These are phyloP conservation scores for Cyberlindnera misumaiensis DNA, from an alignment of 805 yeast species.

Conservation along the genomic window DNA sequence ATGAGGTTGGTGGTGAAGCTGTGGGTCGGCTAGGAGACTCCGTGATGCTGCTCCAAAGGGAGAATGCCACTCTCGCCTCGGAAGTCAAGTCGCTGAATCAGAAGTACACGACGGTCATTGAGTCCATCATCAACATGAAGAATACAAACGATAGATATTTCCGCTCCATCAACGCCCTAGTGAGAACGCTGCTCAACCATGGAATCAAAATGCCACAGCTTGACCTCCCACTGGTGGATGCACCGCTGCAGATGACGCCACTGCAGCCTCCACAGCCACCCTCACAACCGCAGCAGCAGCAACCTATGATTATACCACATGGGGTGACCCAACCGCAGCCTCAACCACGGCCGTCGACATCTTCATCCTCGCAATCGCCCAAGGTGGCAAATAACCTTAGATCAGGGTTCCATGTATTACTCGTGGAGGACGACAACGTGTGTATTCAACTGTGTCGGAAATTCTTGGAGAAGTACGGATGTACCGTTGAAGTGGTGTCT, in stretches of 20 bases:
- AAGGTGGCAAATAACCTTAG: conserved; percentile 18
- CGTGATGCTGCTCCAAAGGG: conserved; percentile 14
- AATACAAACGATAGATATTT: conserved; percentile 50
- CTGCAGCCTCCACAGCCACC: conserved; percentile 11
- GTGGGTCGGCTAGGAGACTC: conserved; percentile 17
- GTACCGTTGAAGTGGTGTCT: conserved; percentile 85
- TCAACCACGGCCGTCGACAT: conserved; percentile 6
- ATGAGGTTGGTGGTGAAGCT: conserved; percentile 14
- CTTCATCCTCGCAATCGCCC: conserved; percentile 9
- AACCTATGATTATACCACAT: background rate
- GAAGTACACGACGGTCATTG: conserved; percentile 60
- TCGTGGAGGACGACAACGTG: conserved; percentile 77
- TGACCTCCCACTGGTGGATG: conserved; percentile 38
- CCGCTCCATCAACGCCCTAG: conserved; percentile 43
- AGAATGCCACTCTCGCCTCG: conserved; percentile 27
- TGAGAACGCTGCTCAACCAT: conserved; percentile 42
- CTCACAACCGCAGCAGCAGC: conserved; percentile 2
- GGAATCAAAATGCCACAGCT: conserved; percentile 67
- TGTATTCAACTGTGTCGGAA: conserved; percentile 80
- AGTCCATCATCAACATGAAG: conserved; percentile 51
- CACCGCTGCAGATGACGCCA: conserved; percentile 2
- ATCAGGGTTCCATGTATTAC: conserved; percentile 57
- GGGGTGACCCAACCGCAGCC: background rate
- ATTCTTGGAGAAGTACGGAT: conserved; percentile 80
- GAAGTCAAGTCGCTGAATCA: conserved; percentile 40